Conservation (phyloP, 2,329 filamentous ascomycete species). For the Colletotrichum caudatum region DNA sequence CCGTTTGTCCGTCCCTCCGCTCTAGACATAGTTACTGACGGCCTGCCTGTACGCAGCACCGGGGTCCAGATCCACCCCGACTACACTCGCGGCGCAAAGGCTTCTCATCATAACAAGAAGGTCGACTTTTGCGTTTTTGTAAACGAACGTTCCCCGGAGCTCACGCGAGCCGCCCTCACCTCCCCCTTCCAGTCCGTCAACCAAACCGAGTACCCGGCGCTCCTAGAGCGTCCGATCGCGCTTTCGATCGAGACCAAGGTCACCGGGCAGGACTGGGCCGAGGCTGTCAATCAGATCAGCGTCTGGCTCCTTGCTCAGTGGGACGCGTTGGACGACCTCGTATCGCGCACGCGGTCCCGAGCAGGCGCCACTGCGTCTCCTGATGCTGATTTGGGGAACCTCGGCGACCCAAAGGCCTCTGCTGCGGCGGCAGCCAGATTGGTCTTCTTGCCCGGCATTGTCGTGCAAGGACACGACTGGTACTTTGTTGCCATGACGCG, state of each 20-base stretch:
- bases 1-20: no score
- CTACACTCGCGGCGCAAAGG: constrained; percentile 2
- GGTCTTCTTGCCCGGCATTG: constrained; percentile 42
- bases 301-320: constrained; percentile 32
- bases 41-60: constrained; percentile 4
- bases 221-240: constrained; percentile 18
- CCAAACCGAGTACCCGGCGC: constrained; percentile 24
- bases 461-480: constrained; percentile 43
- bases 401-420: neutral
- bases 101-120: constrained; percentile 14
- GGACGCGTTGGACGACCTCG: constrained; percentile 10
- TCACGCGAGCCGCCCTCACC: neutral
- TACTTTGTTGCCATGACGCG: constrained; percentile 42
- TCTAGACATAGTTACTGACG: no score
- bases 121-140: constrained; percentile 12
- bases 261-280: constrained; percentile 19
- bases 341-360: neutral
- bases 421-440: constrained; percentile 3
- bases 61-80: constrained; percentile 6
- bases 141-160: neutral
- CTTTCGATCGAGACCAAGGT: constrained; percentile 35
- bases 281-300: constrained; percentile 22
- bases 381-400: neutral
- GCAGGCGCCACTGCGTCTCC: neutral
- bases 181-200: constrained; percentile 20